Base-by-base conservation (phyloP, 2,329 filamentous ascomycete species). In the Fusarium sterilihyphosum region DNA sequence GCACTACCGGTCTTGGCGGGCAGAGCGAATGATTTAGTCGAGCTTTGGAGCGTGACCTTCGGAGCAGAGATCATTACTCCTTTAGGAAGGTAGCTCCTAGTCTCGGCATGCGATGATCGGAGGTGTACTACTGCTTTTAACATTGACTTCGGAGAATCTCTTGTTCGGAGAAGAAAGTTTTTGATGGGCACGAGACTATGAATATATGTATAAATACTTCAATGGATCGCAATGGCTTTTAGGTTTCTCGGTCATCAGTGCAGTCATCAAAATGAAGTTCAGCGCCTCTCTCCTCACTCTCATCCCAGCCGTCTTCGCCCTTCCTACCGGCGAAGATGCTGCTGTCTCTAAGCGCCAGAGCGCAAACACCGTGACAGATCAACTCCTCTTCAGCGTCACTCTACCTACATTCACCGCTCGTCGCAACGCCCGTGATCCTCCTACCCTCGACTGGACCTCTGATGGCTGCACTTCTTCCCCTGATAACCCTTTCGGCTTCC, bases 401-500 rank as follows among this genome's bases (percentile, higher is more conserved):
- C 83, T 90, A 7, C 71, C 80, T 0, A 49, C 79, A 0, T 90
- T 90, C 74, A 80, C 82, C 6, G 47, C 74, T 3, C 81, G 82
- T 14, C 85, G 86, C 52, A 81, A 84, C 17, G 81, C 81, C 1
- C 75, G 78, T 4, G 76, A 84, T 50, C 87, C 87, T 2, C 35
- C 83, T 0, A 79, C 58, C 3, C 77, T 86, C 2, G 77, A 83
- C 78, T 86, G 84, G 85, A 68, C 73, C 9, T 84, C 84, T 3
- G 84, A 86, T 59, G 83, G 82, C 50, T 86, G 85, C 81, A 83
- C 82, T 8, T 75, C 71, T 2, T 83, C 84, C 4, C 84, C 84
- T 2, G 83, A 86, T 57, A 86, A 85, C 71, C 85, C 85, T 2
- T 81, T 84, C 37, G 82, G 82, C 5, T 87, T 85, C 74, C 80